Evolutionary conservation across 495 filamentous ascomycete genomes (phyloP), one percentile per base, ranked within the genome.

Genomic region (Elasticomyces elasticus): DNA sequence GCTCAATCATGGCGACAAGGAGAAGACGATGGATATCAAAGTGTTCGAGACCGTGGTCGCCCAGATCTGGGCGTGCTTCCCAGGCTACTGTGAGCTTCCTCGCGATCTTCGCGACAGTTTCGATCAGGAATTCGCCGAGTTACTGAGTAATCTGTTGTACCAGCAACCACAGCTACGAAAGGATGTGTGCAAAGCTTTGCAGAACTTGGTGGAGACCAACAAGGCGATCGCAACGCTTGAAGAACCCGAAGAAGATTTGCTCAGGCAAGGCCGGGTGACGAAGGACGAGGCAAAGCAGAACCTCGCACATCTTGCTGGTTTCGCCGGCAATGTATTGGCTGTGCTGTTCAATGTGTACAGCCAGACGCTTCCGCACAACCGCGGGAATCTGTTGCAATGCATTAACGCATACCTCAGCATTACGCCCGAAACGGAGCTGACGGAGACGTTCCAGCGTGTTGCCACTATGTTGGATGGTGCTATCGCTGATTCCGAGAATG

Each of bases 311-410:
- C 74, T 98, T 10, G 79, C 85, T 4, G 64, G 67, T 3, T 89
- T 94, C 66, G 78, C 91, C 7, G 81, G 85, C 46, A 96, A 98
- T 57, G 66, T 97, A 60, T 77, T 98, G 25, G 89, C 92, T 1
- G 92, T 97, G 1, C 75, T 98, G 37, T 97, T 97, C 75, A 98
- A 98, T 64, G 91, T 97, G 24, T 98, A 97, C 71, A 94, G 85
- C 64, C 83, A 94, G 64, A 97, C 94, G 1, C 74, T 97, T 20
- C 92, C 94, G 1, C 89, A 96, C 65, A 88, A 87, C 65, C 76
- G 92, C 56, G 88, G 89, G 1, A 85, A 82, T 30, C 90, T 98
- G 48, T 74, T 98, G 23, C 82, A 87, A 63, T 95, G 89, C 61
- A 90, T 97, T 70, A 94, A 96, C 70, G 81, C 89, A 4, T 96